phyloP scores from a whole-genome alignment of 2,329 filamentous ascomycete genomes.

The Talaromyces sp. region DNA sequence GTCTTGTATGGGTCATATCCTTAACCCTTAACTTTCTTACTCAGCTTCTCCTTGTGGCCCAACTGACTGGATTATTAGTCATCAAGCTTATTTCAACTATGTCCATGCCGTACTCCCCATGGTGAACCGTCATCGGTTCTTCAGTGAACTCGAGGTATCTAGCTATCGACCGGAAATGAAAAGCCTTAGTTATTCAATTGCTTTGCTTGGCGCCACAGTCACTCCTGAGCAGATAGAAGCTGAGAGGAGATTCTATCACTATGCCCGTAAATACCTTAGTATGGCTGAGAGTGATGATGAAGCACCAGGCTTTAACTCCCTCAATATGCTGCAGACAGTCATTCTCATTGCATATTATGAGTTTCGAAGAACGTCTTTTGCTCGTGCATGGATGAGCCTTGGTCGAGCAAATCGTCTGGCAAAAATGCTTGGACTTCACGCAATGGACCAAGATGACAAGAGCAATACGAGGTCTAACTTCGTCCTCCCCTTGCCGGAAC shows the following conservation, averaged over 20 bases:
- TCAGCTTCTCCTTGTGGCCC: not conserved
- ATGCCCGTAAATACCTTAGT: not conserved
- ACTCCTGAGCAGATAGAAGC: not conserved
- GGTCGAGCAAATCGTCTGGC: not conserved
- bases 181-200: constrained; percentile 1
- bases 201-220: not conserved
- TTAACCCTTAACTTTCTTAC: not conserved
- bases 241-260: not conserved
- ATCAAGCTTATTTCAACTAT: not conserved
- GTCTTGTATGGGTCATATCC: not conserved
- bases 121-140: constrained; percentile 1
- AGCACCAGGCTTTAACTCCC: not conserved
- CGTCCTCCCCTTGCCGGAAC: not conserved
- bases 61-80: not conserved
- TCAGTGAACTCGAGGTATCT: not conserved
- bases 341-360: constrained; percentile 3
- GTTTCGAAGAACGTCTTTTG: not conserved
- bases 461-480: not conserved
- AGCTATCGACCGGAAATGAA: not conserved
- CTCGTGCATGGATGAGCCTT: constrained; percentile 1
- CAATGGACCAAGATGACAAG: not conserved
- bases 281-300: not conserved
- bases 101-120: not conserved
- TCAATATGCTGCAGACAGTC: not conserved
- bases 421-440: not conserved